A percentile compares a stretch with the other conserved stretches of the same genome.
phyloP scores from a whole-genome alignment of 495 filamentous ascomycete genomes.

The Aspergillus diversus region DNA sequence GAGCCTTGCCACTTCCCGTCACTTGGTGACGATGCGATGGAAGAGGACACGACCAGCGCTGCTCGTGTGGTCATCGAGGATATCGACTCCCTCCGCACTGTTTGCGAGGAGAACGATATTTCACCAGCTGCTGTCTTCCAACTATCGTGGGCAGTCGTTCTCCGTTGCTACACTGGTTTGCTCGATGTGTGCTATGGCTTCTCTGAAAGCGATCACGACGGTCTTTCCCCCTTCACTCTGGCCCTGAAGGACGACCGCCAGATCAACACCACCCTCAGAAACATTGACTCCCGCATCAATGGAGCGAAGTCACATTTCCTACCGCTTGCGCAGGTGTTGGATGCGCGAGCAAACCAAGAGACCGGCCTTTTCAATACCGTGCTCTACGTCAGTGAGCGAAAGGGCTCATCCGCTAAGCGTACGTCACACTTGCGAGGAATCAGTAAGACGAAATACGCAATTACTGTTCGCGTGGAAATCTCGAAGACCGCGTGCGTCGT shows the following conservation, averaged over 20 bases:
- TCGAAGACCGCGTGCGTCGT: constrained; percentile 7
- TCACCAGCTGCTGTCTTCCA: constrained; percentile 1
- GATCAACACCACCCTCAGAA: neutral
- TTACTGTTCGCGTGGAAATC: constrained; percentile 1
- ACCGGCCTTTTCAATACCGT: constrained; percentile 2
- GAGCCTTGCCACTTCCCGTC: constrained; percentile 5
- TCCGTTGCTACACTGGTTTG: constrained; percentile 7
- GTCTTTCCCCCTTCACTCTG: neutral
- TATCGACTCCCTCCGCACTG: neutral
- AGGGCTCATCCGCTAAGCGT: neutral
- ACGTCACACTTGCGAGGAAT: constrained; percentile 6
- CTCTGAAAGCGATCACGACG: neutral
- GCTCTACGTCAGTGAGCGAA: constrained; percentile 1
- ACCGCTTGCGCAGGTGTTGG: neutral
- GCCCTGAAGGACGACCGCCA: neutral
- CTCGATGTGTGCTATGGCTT: constrained; percentile 1
- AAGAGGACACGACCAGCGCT: neutral
- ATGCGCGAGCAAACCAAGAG: neutral
- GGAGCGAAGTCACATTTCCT: neutral
- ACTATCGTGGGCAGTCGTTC: neutral
- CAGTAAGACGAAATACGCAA: neutral
- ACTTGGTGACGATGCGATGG: neutral
- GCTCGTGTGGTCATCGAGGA: constrained; percentile 6
- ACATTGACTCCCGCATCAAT: neutral
- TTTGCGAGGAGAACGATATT: neutral